Evolutionary conservation across 176 grass and related monocot species (phyloP).

Genomic region (Cenchrus purpureus): DNA sequence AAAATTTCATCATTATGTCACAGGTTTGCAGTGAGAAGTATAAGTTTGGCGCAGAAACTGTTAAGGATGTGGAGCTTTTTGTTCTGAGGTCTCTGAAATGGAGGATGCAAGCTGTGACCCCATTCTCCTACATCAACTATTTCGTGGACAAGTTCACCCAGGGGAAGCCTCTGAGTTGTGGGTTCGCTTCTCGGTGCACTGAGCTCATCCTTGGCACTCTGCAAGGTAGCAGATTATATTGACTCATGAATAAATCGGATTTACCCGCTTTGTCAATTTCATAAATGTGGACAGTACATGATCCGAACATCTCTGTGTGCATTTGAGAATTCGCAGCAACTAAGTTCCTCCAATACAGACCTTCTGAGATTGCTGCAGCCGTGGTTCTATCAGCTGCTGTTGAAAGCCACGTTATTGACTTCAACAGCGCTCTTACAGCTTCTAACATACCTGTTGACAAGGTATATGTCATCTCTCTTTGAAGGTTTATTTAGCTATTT

Average conservation of each 20-base stretch:
- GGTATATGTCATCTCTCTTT: conserved; percentile 41
- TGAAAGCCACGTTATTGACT: conserved; percentile 42
- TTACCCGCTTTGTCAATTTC: background rate
- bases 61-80: conserved; percentile 74
- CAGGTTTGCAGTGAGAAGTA: conserved; percentile 58
- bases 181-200: conserved; percentile 48
- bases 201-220: conserved; percentile 65
- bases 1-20: background rate
- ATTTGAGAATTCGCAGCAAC: conserved; percentile 57
- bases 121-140: conserved; percentile 78
- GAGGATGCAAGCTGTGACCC: conserved; percentile 81
- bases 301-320: background rate
- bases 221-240: conserved; percentile 52
- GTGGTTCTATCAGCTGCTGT: conserved; percentile 44
- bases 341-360: conserved; percentile 72
- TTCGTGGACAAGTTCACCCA: conserved; percentile 67
- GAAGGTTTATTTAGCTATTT: background rate
- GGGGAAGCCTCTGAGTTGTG: conserved; percentile 44
- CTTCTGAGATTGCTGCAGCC: conserved; percentile 81
- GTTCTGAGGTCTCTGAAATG: conserved; percentile 72
- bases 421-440: conserved; percentile 36
- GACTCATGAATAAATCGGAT: background rate
- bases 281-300: background rate
- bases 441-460: conserved; percentile 61
- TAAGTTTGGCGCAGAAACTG: conserved; percentile 44